phyloP scores from a whole-genome alignment of 2,329 filamentous ascomycete genomes.

The Neofusicoccum sp. region DNA sequence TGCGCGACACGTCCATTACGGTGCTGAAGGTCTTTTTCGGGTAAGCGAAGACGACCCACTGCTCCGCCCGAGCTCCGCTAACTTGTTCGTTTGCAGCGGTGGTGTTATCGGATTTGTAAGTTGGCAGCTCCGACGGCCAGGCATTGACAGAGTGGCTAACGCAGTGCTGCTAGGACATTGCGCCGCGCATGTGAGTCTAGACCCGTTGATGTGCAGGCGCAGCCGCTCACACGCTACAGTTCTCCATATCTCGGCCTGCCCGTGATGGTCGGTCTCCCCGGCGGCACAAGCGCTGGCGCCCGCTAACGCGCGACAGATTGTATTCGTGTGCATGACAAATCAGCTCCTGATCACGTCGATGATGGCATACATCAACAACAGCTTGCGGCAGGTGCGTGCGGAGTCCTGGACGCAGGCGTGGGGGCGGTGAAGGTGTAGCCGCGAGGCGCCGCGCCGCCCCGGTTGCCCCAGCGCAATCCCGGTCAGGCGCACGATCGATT shows the following conservation, averaged over 20 bases:
- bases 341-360: conserved; percentile 76
- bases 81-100: conserved; percentile 9
- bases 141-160: conserved; percentile 9
- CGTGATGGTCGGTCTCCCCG: conserved; percentile 45
- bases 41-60: conserved; percentile 28
- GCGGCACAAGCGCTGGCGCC: conserved; percentile 19
- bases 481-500: conserved; percentile 26
- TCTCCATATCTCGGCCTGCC: conserved; percentile 53
- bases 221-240: conserved; percentile 30
- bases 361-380: conserved; percentile 76
- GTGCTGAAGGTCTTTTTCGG: conserved; percentile 80
- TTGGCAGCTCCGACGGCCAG: conserved; percentile 24
- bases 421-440: conserved; percentile 21
- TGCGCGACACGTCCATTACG: conserved; percentile 70
- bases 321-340: conserved; percentile 75
- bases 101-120: conserved; percentile 63
- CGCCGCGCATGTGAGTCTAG: conserved; percentile 42
- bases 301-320: conserved; percentile 47
- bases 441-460: background rate
- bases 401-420: background rate
- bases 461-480: background rate
- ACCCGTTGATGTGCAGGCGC: background rate
- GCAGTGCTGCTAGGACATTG: conserved; percentile 40
- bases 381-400: conserved; percentile 57
- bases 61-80: conserved; percentile 16